Conservation (phyloP, 2,329 filamentous ascomycete genomes). For the Xylaria sp. region DNA sequence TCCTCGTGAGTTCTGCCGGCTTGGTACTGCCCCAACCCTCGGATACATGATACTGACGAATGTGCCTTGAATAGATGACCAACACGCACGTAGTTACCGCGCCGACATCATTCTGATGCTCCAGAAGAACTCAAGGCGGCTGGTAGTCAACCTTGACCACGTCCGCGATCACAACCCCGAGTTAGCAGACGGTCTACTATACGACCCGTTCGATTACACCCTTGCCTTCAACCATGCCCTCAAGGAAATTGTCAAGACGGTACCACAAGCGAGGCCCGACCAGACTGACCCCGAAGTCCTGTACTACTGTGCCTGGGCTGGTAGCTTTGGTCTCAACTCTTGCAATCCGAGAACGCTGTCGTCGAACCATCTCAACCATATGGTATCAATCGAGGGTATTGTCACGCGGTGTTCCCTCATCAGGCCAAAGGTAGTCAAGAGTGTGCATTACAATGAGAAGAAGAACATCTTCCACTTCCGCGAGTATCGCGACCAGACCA, state of each 20-base stretch:
- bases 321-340: constrained; percentile 91
- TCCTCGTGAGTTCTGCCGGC: constrained; percentile 65
- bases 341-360: constrained; percentile 94
- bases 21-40: no score
- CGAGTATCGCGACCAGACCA: constrained; percentile 95
- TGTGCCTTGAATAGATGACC: constrained; percentile 45
- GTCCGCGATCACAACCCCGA: constrained; percentile 85
- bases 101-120: constrained; percentile 83
- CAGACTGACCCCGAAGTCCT: constrained; percentile 77
- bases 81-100: constrained; percentile 72
- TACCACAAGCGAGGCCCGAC: constrained; percentile 74
- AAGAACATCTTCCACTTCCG: constrained; percentile 85
- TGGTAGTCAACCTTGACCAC: constrained; percentile 83
- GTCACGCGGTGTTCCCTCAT: constrained; percentile 96
- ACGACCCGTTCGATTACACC: constrained; percentile 84
- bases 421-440: constrained; percentile 95
- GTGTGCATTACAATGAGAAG: constrained; percentile 91
- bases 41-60: constrained; percentile 8
- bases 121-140: constrained; percentile 65
- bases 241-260: constrained; percentile 81
- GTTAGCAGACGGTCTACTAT: constrained; percentile 76
- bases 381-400: constrained; percentile 97
- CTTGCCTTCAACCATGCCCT: constrained; percentile 89
- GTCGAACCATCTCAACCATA: constrained; percentile 87
- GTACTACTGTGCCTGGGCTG: constrained; percentile 97